phyloP scores from a whole-genome alignment of 2,329 filamentous ascomycete species.

The Hansfordia pulvinata region DNA sequence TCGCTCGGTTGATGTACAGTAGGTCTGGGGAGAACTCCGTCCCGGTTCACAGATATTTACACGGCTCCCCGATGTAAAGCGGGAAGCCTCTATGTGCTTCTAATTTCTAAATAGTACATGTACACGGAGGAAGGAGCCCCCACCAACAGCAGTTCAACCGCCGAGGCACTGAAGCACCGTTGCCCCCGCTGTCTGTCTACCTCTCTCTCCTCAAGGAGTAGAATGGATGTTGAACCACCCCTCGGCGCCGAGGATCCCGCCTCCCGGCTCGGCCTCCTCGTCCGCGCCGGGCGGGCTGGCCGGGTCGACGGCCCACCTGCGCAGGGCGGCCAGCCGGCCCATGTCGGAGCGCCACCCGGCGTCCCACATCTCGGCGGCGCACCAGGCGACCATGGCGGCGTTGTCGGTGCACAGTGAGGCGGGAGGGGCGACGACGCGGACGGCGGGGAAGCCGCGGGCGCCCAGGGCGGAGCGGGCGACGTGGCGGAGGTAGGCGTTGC shows the following conservation, averaged over 20 bases:
- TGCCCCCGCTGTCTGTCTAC: slow-evolving; percentile 2
- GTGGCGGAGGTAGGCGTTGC: slow-evolving; percentile 65
- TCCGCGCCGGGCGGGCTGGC: too few species aligned
- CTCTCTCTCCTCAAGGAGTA: slow-evolving; percentile 1
- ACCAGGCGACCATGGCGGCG: slow-evolving; percentile 94
- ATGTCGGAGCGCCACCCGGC: slow-evolving; percentile 57
- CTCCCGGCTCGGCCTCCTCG: slow-evolving; percentile 33
- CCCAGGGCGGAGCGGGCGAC: slow-evolving; percentile 46
- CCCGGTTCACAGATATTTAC: too few species aligned
- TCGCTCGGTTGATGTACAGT: too few species aligned
- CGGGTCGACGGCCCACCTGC: slow-evolving; percentile 62
- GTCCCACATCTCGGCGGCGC: slow-evolving; percentile 83
- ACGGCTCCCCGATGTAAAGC: too few species aligned
- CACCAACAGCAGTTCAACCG: too few species aligned
- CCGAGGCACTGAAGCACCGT: too few species aligned
- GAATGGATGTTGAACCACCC: too few species aligned
- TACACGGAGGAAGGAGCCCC: too few species aligned
- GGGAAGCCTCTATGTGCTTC: too few species aligned
- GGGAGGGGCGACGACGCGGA: slow-evolving; percentile 64
- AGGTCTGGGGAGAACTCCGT: too few species aligned
- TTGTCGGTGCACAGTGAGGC: slow-evolving; percentile 78
- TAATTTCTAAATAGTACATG: too few species aligned
- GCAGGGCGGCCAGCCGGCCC: slow-evolving; percentile 41
- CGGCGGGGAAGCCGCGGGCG: slow-evolving; percentile 46
- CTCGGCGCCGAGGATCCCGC: slow-evolving; percentile 51